phyloP scores from a whole-genome alignment of 345 rosid genomes.

The Gossypium bickii region DNA sequence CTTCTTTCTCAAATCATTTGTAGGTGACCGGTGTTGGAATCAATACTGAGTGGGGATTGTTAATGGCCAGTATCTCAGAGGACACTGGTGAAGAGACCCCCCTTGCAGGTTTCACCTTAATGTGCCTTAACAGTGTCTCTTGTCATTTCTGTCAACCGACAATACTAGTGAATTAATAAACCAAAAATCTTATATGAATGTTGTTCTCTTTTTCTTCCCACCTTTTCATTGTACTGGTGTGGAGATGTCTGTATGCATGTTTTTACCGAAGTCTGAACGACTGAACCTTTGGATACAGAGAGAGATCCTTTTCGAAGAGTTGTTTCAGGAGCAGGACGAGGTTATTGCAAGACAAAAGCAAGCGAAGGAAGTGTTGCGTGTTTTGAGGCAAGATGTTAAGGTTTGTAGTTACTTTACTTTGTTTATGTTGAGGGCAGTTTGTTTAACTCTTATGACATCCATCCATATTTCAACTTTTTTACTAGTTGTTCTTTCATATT shows the following conservation, averaged over 20 bases:
- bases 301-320: slow-evolving; percentile 31
- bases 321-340: slow-evolving; percentile 36
- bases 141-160: too few relatives aligned
- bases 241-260: neutral
- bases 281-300: slow-evolving; percentile 18
- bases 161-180: too few relatives aligned
- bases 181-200: too few relatives aligned
- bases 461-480: neutral
- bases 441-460: neutral
- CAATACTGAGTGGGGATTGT: too few relatives aligned
- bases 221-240: neutral
- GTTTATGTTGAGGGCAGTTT: neutral
- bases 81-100: too few relatives aligned
- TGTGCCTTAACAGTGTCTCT: too few relatives aligned
- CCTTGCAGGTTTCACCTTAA: too few relatives aligned
- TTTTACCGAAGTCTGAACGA: neutral
- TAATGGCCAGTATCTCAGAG: too few relatives aligned
- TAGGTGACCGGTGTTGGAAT: too few relatives aligned
- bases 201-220: neutral
- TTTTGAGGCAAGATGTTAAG: slow-evolving; percentile 33
- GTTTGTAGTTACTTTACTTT: slow-evolving; percentile 28
- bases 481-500: neutral
- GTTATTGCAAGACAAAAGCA: slow-evolving; percentile 21
- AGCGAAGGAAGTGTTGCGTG: slow-evolving; percentile 17
- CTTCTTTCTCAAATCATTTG: too few relatives aligned